phyloP scores from a whole-genome alignment of 2,329 filamentous ascomycete genomes.

The Metarhizium humberi region DNA sequence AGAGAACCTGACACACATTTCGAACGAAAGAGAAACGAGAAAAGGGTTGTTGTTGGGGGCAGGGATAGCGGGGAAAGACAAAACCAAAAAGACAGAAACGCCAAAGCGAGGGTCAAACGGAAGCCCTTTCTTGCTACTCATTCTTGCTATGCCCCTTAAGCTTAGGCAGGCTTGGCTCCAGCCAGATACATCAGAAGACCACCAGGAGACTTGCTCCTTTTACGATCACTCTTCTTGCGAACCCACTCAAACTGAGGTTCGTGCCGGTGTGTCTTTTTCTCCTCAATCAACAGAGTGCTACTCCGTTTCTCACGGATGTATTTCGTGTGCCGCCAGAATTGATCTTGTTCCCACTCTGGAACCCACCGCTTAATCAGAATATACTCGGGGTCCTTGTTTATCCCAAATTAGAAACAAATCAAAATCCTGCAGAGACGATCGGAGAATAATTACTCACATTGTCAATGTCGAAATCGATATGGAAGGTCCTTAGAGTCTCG shows the following conservation, averaged over 20 bases:
- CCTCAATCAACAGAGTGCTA: conserved; percentile 39
- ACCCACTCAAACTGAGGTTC: conserved; percentile 46
- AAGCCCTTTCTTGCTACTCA: no score
- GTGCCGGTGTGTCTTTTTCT: conserved; percentile 30
- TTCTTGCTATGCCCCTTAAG: no score
- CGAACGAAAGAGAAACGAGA: no score
- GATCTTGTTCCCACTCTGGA: conserved; percentile 59
- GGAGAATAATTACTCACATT: conserved; percentile 29
- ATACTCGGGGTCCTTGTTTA: conserved; percentile 52
- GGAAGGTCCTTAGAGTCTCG: conserved; percentile 47
- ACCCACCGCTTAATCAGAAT: conserved; percentile 68
- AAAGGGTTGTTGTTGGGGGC: no score
- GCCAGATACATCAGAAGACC: conserved; percentile 48
- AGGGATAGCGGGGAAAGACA: no score
- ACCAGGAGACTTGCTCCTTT: conserved; percentile 44
- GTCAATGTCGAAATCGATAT: conserved; percentile 50
- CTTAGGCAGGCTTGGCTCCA: conserved; percentile 24
- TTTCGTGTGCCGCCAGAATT: conserved; percentile 63
- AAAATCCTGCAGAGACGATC: background rate
- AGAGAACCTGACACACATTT: no score
- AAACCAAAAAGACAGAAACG: no score
- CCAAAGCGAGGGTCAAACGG: background rate
- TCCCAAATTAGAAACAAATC: background rate
- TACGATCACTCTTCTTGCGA: conserved; percentile 45
- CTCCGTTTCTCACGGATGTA: conserved; percentile 48